Evolutionary conservation across 768 basidiomycete species (phyloP).

Genomic region (Mycena maculata): DNA sequence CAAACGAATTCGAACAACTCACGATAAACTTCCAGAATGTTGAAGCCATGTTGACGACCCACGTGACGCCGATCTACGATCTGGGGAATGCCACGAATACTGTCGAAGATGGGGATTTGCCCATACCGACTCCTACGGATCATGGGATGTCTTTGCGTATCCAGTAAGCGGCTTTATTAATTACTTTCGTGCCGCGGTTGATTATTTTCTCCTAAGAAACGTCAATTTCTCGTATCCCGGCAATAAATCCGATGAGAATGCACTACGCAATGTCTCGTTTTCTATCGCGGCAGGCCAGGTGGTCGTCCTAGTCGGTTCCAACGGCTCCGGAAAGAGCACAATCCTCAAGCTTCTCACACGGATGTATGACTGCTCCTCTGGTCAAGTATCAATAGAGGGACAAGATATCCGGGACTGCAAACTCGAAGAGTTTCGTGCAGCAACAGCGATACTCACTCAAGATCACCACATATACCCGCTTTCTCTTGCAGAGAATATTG

Average conservation of each 20-base stretch:
- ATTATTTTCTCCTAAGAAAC: conserved; percentile 42
- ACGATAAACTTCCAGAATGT: conserved; percentile 30
- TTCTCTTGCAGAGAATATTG: conserved; percentile 52
- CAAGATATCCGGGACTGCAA: conserved; percentile 45
- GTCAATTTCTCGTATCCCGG: conserved; percentile 52
- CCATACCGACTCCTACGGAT: background rate
- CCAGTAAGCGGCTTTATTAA: conserved; percentile 35
- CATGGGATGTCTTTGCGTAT: conserved; percentile 3
- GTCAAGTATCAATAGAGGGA: conserved; percentile 53
- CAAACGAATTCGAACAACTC: background rate
- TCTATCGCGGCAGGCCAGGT: conserved; percentile 53
- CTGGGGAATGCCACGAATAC: background rate
- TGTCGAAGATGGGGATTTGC: background rate
- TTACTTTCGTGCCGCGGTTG: conserved; percentile 22
- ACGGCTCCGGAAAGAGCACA: conserved; percentile 59
- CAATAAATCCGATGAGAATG: conserved; percentile 16
- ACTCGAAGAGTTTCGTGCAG: conserved; percentile 44
- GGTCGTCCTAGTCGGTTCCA: conserved; percentile 59
- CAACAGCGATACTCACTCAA: conserved; percentile 57
- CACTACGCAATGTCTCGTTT: conserved; percentile 49
- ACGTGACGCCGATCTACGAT: background rate
- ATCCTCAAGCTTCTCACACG: conserved; percentile 55
- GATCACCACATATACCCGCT: conserved; percentile 50
- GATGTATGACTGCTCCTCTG: conserved; percentile 46
- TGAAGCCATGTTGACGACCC: conserved; percentile 12